Base-by-base conservation (phyloP, 2,329 filamentous ascomycete genomes). In the Fusarium citri region DNA sequence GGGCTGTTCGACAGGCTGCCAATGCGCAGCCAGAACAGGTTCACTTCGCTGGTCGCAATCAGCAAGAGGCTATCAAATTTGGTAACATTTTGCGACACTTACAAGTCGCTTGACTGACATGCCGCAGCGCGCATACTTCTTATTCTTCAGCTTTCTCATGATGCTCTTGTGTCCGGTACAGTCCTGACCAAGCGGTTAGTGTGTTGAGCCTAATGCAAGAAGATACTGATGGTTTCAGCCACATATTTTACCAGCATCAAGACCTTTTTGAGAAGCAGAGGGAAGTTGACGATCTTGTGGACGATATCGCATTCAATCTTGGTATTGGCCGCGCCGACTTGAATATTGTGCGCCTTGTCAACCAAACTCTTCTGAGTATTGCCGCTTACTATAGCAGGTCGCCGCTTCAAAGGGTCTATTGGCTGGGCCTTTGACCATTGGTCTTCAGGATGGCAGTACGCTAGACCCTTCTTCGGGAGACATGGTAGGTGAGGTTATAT, bases 181-280 rank as follows among this genome's bases (percentile, higher is more conserved):
- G 72, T 88, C 5, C 81, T 89, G 22, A 91, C 89, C 4, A 92
- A 91, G 78, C 87, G 89, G 89, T 90, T 53, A 45, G 78, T 72
- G n/a, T 25, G 49, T 31, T 37, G 6, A 7, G 12, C 10, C 6
- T 8, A 23, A 22, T 56, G 20, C 7, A 25, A 22, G 15, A 37
- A 10, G n/a, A 20, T 28, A 42, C 63, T 61, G 31, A 62, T 45
- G n/a, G 18, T 11, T 25, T 22, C 5, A 95, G 93, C 66, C 92
- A 93, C 74, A 89, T 97, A 6, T 97, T 91, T 78, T 97, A 97
- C 76, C 89, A 92, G 72, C 86, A 94, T 70, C 88, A 90, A 7
- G 85, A 89, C 12, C 81, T 97, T 0, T 97, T 96, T 74, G 84
- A 85, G 22, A 89, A 84, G 51, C 93, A 96, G 76, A 76, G 79